A percentile compares a stretch with the other conserved stretches of the same genome.
Evolutionary conservation across 2,329 filamentous ascomycete genomes (phyloP).

Genomic region (Scedosporium minutisporum): DNA sequence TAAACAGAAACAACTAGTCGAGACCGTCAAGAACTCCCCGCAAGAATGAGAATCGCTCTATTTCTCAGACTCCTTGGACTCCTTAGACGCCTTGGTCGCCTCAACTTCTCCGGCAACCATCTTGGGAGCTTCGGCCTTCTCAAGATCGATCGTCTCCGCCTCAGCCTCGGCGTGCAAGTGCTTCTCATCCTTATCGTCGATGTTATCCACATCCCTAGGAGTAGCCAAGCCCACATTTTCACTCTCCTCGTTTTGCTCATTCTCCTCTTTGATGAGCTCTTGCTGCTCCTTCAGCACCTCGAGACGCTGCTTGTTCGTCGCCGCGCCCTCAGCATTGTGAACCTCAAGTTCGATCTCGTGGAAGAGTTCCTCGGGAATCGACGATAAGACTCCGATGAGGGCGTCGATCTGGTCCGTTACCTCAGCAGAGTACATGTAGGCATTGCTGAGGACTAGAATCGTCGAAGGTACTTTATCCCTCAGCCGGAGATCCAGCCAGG

Average conservation of each 20-base stretch:
- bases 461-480: conserved; percentile 95
- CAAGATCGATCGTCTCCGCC: conserved; percentile 9
- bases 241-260: conserved; percentile 77
- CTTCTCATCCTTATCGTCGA: conserved; percentile 86
- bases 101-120: conserved; percentile 16
- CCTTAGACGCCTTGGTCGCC: conserved; percentile 15
- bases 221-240: conserved; percentile 64
- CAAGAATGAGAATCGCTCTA: conserved; percentile 3
- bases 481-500: conserved; percentile 89
- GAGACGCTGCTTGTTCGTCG: conserved; percentile 96
- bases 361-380: conserved; percentile 96
- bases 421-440: conserved; percentile 94
- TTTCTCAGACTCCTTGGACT: conserved; percentile 14
- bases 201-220: conserved; percentile 80
- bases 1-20: too few relatives aligned
- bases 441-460: conserved; percentile 88
- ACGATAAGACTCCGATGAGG: conserved; percentile 81
- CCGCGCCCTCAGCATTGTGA: conserved; percentile 89
- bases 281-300: conserved; percentile 98
- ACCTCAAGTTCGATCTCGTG: conserved; percentile 99
- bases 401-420: conserved; percentile 87
- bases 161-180: conserved; percentile 39
- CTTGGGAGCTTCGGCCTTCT: conserved; percentile 11
- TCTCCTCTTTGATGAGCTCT: conserved; percentile 95
- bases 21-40: too few relatives aligned